Evolutionary conservation across 2,329 filamentous ascomycete genomes (phyloP), one percentile per base, ranked within the genome.

Genomic region (Arthrobotrys sphaeroides): DNA sequence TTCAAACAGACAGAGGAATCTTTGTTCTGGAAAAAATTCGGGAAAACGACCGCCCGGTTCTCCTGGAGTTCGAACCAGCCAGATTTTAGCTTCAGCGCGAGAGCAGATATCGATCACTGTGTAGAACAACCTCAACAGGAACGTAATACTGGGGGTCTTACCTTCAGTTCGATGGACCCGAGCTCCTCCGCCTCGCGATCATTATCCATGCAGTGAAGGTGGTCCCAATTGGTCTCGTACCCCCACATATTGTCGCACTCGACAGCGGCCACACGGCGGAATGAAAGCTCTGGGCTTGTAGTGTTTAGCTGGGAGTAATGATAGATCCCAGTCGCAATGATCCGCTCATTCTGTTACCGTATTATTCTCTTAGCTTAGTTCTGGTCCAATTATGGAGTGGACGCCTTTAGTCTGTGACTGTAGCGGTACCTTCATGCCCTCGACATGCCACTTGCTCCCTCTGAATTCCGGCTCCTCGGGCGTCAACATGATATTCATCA

Each of bases 231-330:
- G 45, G 24, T n/a, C n/a, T n/a, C n/a, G n/a, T n/a, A n/a, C n/a
- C n/a, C n/a, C n/a, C n/a, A 28, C 28, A 18, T 6, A 0, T 31
- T 43, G 36, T 26, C 26, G 20, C n/a, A 3, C 2, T 62, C 49
- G 31, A 90, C 89, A 2, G 82, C 81, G 3, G 90, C 83, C 4
- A 78, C 66, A 16, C 85, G 85, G 9, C 84, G 85, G 78, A 90
- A 88, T 2, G 82, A 81, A 5, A 90, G 83, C 5, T 79, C 79
- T 79, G 55, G 83, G 84, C 0, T 86, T 0, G 85, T 86, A 59
- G 90, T 85, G 80, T 91, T 91, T 0, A 88, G 84, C 49, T 80
- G 82, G 75, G 89, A 86, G 78, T 88, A 88, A 80, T 89, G 89
- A 81, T 88, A 89, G 16, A 91, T 82, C 0, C 88, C 87, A 0